A percentile compares a stretch with the other conserved stretches of the same genome.
These are phyloP conservation scores for Saccharomyces pastorianus DNA, from an alignment of 1,139 yeast species.

Conservation along the genomic window DNA sequence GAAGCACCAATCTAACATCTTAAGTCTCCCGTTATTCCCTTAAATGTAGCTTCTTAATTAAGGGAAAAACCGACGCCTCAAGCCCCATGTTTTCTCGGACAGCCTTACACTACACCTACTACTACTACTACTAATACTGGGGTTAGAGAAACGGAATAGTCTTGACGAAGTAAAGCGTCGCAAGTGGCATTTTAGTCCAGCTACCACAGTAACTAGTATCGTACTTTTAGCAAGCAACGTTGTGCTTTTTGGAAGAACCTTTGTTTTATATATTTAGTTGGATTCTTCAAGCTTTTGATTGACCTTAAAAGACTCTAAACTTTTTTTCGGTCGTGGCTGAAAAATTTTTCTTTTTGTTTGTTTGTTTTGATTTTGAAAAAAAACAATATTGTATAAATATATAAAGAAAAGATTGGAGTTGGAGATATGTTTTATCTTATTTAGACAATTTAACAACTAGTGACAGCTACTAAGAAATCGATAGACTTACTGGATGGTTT, in stretches of 20 bases:
- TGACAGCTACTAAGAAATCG: background rate
- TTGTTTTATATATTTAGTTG: no score
- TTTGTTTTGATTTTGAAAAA: background rate
- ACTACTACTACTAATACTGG: no score
- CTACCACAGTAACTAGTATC: no score
- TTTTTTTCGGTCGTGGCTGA: no score
- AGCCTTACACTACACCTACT: background rate
- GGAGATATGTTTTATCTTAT: background rate
- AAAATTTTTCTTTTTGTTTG: background rate
- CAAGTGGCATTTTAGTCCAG: no score
- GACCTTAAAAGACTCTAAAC: no score
- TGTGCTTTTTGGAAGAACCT: no score
- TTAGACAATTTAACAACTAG: background rate
- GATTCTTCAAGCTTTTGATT: no score
- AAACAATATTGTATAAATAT: background rate
- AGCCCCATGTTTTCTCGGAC: background rate
- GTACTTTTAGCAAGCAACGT: no score
- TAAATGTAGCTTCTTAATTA: background rate
- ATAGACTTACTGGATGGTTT: background rate
- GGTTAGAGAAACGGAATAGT: no score
- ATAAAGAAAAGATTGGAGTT: background rate
- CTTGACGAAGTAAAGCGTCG: no score
- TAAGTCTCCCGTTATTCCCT: background rate
- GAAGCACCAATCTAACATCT: background rate
- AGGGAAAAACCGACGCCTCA: background rate